phyloP scores from a whole-genome alignment of 2,329 filamentous ascomycete genomes.

The Trichoderma asperellum region DNA sequence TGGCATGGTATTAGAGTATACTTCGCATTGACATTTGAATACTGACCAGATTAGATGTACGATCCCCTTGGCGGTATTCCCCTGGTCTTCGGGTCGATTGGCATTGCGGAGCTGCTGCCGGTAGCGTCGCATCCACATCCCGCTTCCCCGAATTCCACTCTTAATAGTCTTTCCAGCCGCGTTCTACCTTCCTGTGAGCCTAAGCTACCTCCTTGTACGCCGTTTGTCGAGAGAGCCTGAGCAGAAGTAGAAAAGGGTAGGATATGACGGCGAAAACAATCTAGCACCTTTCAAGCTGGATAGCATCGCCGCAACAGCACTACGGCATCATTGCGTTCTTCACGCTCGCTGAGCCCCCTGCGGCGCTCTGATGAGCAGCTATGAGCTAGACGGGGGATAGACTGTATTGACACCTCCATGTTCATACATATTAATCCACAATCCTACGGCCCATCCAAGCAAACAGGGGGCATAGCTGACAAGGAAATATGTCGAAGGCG shows the following conservation, averaged over 20 bases:
- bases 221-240: constrained; percentile 6
- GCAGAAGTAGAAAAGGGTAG: not conserved
- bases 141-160: not conserved
- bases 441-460: not conserved
- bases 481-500: not conserved
- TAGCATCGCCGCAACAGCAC: not conserved
- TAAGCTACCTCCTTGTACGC: not conserved
- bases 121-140: not conserved
- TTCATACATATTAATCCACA: not conserved
- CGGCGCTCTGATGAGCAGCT: not conserved
- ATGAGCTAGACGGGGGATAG: not conserved
- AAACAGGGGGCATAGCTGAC: not conserved
- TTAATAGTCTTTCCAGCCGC: not conserved
- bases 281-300: not conserved
- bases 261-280: not conserved
- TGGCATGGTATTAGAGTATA: not conserved
- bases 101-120: not conserved
- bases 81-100: not conserved
- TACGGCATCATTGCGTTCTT: not conserved
- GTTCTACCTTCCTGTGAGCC: not conserved
- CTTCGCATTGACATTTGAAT: not conserved
- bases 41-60: not conserved
- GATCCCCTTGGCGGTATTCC: not conserved
- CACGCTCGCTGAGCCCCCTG: not conserved
- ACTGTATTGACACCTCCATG: not conserved